phyloP scores from a whole-genome alignment of 2,329 filamentous ascomycete species.

The Pseudogymnoascus sp. region DNA sequence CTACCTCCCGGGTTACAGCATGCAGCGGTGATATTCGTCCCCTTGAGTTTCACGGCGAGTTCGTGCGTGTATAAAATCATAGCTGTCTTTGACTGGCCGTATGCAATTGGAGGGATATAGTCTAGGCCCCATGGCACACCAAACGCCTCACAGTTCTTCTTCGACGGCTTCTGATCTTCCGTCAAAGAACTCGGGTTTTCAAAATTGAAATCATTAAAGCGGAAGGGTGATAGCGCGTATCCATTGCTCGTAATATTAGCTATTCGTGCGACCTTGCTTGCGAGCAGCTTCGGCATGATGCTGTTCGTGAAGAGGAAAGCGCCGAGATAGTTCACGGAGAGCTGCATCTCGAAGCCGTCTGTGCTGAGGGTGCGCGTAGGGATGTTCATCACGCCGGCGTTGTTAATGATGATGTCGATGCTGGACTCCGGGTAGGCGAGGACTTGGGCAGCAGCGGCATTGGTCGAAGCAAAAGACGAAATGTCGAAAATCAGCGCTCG shows the following conservation, averaged over 20 bases:
- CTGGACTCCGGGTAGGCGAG: constrained; percentile 12
- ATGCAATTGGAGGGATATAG: constrained; percentile 21
- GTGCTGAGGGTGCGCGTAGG: not conserved
- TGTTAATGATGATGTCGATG: constrained; percentile 20
- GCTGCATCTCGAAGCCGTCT: constrained; percentile 17
- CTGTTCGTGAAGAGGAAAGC: constrained; percentile 18
- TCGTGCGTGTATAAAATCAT: constrained; percentile 26
- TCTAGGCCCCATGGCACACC: constrained; percentile 22
- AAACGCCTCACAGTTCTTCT: constrained; percentile 8
- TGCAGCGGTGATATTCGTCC: not conserved
- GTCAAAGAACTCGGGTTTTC: not conserved
- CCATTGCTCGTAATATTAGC: constrained; percentile 16
- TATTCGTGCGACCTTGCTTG: constrained; percentile 7
- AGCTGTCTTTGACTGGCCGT: constrained; percentile 38
- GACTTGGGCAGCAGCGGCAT: constrained; percentile 29
- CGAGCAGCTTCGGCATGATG: constrained; percentile 8
- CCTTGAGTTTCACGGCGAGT: constrained; percentile 7
- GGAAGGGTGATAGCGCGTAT: constrained; percentile 23
- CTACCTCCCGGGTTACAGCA: not conserved
- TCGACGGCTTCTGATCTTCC: not conserved
- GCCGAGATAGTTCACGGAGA: constrained; percentile 18
- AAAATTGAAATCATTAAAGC: constrained; percentile 18
- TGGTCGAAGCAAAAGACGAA: constrained; percentile 23
- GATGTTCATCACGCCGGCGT: constrained; percentile 17
- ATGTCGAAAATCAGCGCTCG: constrained; percentile 32